Evolutionary conservation across 345 rosid genomes (phyloP).

Genomic region (Brassica nigra): DNA sequence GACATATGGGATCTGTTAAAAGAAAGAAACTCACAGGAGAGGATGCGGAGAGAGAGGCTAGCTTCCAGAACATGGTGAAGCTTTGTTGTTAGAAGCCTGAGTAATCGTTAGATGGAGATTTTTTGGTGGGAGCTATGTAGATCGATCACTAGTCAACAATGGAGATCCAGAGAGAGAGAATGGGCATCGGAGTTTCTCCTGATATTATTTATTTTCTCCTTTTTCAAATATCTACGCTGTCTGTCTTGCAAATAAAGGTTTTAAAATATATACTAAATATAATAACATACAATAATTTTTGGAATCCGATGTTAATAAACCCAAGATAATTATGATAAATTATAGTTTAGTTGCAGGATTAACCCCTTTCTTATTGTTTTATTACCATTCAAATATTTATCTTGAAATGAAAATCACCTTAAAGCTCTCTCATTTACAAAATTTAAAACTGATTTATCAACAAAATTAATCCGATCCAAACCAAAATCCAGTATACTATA

Average conservation of each 20-base stretch:
- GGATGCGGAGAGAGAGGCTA: conserved; percentile 76
- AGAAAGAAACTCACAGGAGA: conserved; percentile 71
- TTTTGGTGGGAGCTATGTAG: not conserved
- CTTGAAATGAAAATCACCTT: no score
- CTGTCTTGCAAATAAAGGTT: not conserved
- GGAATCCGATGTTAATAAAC: not conserved
- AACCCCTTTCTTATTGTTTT: not conserved
- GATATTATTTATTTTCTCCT: not conserved
- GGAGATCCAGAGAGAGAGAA: conserved; percentile 35
- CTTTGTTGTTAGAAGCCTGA: conserved; percentile 45
- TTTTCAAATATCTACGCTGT: not conserved
- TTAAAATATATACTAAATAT: not conserved
- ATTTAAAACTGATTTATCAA: no score
- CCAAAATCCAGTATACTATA: no score
- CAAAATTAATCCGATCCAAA: no score
- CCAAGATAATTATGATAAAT: not conserved
- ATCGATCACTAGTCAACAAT: conserved; percentile 38
- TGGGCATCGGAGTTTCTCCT: conserved; percentile 5
- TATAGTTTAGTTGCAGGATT: not conserved
- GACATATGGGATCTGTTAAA: not conserved
- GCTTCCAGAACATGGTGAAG: conserved; percentile 85
- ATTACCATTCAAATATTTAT: not conserved
- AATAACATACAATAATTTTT: not conserved
- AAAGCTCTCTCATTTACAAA: no score
- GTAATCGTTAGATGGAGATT: conserved; percentile 16